Conservation (phyloP, 192 early-diverging fungal genomes). For the Thamnidium elegans region DNA sequence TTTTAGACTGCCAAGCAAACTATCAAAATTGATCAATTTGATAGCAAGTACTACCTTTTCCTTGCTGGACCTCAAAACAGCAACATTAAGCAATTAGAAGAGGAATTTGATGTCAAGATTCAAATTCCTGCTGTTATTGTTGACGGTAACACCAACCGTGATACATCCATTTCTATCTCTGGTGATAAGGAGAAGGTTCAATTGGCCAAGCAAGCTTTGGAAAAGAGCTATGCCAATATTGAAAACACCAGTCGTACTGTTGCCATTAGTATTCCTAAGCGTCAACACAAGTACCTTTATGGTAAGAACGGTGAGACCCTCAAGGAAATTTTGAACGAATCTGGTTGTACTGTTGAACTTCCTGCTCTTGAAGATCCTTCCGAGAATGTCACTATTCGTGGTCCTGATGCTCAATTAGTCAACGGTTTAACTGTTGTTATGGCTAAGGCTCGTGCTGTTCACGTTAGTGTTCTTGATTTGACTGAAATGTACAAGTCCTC, state of each 20-base stretch:
- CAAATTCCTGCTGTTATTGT: conserved; percentile 64
- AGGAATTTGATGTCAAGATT: conserved; percentile 68
- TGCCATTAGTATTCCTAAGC: conserved; percentile 76
- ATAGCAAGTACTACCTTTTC: conserved; percentile 76
- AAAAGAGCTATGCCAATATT: conserved; percentile 58
- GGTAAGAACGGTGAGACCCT: conserved; percentile 76
- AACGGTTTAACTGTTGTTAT: conserved; percentile 77
- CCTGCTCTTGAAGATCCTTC: conserved; percentile 66
- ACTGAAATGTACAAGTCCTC: conserved; percentile 46
- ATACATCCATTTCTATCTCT: conserved; percentile 62
- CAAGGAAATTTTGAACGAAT: conserved; percentile 79
- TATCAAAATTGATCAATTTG: conserved; percentile 63
- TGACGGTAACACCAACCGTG: conserved; percentile 39
- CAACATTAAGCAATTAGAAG: conserved; percentile 54
- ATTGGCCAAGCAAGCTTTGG: conserved; percentile 60
- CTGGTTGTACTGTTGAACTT: conserved; percentile 83
- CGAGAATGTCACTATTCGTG: conserved; percentile 78
- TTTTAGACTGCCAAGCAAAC: conserved; percentile 61
- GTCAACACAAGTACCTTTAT: conserved; percentile 89
- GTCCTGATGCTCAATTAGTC: conserved; percentile 65
- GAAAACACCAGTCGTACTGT: conserved; percentile 63
- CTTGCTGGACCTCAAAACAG: conserved; percentile 75
- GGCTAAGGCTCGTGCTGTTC: conserved; percentile 76
- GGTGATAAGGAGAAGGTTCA: conserved; percentile 77
- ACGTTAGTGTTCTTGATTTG: conserved; percentile 73